phyloP scores from a whole-genome alignment of 208 protist species.

The Leishmania mexicana region DNA sequence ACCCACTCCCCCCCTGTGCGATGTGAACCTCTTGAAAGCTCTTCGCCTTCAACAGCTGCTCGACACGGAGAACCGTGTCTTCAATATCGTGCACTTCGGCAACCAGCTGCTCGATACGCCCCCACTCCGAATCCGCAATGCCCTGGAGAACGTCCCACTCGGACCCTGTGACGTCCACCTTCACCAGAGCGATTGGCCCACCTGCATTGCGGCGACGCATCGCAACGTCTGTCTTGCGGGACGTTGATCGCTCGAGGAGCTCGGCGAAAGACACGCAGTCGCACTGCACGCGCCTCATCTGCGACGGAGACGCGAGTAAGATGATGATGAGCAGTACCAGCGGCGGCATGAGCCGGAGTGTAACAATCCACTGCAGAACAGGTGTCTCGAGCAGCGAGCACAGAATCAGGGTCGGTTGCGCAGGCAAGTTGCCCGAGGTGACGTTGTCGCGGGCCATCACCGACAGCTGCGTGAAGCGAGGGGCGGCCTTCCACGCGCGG shows the following conservation, averaged over 20 bases:
- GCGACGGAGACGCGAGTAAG: slow-evolving; percentile 14
- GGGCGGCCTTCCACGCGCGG: slow-evolving; percentile 19
- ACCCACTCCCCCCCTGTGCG: slow-evolving; percentile 31
- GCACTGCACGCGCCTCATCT: slow-evolving; percentile 14
- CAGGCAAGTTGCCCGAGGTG: slow-evolving; percentile 20
- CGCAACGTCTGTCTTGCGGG: neutral
- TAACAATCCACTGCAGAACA: slow-evolving; percentile 16
- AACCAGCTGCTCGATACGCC: slow-evolving; percentile 40
- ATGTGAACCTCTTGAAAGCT: slow-evolving; percentile 30
- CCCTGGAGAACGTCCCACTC: slow-evolving; percentile 46
- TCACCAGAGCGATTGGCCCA: slow-evolving; percentile 41
- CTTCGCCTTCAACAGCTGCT: slow-evolving; percentile 24
- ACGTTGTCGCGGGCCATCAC: slow-evolving; percentile 28
- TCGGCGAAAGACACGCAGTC: slow-evolving; percentile 23
- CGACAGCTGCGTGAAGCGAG: slow-evolving; percentile 20
- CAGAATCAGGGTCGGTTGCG: slow-evolving; percentile 12
- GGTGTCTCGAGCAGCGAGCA: slow-evolving; percentile 25
- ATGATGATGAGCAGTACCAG: slow-evolving; percentile 28
- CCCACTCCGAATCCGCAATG: slow-evolving; percentile 33
- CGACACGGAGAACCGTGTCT: slow-evolving; percentile 20
- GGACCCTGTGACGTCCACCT: slow-evolving; percentile 52
- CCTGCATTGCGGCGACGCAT: slow-evolving; percentile 5
- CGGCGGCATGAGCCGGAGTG: slow-evolving; percentile 8
- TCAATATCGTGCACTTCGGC: slow-evolving; percentile 55
- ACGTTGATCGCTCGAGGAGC: slow-evolving; percentile 15